Evolutionary conservation across 2,329 filamentous ascomycete genomes (phyloP).

Genomic region (Sporothrix curviconia): DNA sequence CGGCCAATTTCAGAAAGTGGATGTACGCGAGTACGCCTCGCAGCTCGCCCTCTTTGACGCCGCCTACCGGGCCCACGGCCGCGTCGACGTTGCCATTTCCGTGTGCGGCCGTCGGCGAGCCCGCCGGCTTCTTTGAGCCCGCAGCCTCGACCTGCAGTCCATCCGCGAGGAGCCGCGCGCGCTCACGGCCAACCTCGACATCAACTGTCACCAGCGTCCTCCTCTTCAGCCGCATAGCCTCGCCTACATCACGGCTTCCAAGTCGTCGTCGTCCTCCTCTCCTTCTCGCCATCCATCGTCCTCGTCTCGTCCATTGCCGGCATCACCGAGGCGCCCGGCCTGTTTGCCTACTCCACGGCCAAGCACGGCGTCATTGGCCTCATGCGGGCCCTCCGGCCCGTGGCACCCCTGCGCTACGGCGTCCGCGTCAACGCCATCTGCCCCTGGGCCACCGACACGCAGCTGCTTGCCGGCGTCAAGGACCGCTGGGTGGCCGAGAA

Average conservation of each 20-base stretch:
- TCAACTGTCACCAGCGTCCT: conserved; percentile 42
- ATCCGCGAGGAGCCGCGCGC: no score
- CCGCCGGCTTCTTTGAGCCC: conserved; percentile 38
- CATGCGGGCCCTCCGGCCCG: conserved; percentile 37
- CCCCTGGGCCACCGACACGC: conserved; percentile 41
- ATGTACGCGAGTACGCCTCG: conserved; percentile 39
- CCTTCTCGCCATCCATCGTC: conserved; percentile 25
- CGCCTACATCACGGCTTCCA: conserved; percentile 42
- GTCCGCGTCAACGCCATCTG: conserved; percentile 40
- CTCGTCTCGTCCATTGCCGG: conserved; percentile 36
- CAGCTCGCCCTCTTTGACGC: conserved; percentile 40
- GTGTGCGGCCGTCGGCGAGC: conserved; percentile 38
- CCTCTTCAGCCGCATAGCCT: conserved; percentile 43
- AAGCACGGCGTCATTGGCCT: conserved; percentile 45
- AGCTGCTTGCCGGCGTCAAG: conserved; percentile 35
- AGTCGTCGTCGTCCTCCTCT: neutral
- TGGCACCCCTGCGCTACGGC: conserved; percentile 26
- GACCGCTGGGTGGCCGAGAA: conserved; percentile 32
- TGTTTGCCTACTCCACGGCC: conserved; percentile 40
- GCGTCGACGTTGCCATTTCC: conserved; percentile 43
- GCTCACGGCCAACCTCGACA: conserved; percentile 35
- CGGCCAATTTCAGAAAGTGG: conserved; percentile 32
- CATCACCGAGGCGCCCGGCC: conserved; percentile 41
- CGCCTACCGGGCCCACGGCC: conserved; percentile 36
- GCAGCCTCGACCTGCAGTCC: conserved; percentile 34